Conservation (phyloP, 805 yeast genomes). For the Torulaspora indica region DNA sequence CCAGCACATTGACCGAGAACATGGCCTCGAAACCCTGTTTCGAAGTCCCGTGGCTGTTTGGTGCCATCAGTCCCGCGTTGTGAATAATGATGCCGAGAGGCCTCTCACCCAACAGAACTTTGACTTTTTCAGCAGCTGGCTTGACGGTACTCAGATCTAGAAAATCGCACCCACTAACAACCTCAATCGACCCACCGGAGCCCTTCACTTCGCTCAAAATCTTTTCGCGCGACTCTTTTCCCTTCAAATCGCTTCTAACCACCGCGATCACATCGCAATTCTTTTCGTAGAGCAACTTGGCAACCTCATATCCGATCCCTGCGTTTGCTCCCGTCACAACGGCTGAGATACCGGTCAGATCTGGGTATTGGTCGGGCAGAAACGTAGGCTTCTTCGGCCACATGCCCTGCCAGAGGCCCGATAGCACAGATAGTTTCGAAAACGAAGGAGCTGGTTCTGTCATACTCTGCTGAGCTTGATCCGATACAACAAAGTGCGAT, state of each 20-base stretch:
- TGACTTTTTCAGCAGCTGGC: slow-evolving; percentile 28
- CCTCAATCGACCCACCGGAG: slow-evolving; percentile 25
- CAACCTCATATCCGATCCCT: slow-evolving; percentile 37
- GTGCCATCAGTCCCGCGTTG: slow-evolving; percentile 39
- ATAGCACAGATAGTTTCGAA: slow-evolving; percentile 11
- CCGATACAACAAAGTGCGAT: background rate
- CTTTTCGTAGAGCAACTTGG: slow-evolving; percentile 30
- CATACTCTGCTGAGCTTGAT: slow-evolving; percentile 7
- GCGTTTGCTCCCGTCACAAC: slow-evolving; percentile 41
- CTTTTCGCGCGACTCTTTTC: slow-evolving; percentile 29
- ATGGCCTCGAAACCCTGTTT: slow-evolving; percentile 38
- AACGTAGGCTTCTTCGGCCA: slow-evolving; percentile 31
- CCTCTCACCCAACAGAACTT: slow-evolving; percentile 14
- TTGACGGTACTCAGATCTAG: slow-evolving; percentile 38
- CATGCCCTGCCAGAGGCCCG: slow-evolving; percentile 24
- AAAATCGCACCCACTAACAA: slow-evolving; percentile 36
- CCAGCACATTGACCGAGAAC: slow-evolving; percentile 38
- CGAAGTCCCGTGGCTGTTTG: slow-evolving; percentile 28
- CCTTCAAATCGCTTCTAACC: slow-evolving; percentile 36
- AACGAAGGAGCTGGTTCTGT: slow-evolving; percentile 27
- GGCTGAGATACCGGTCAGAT: slow-evolving; percentile 38
- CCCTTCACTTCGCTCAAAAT: slow-evolving; percentile 27
- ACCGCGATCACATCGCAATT: slow-evolving; percentile 35
- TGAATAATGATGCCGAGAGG: slow-evolving; percentile 35
- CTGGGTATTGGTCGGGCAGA: slow-evolving; percentile 36